Conservation (phyloP, 2,329 filamentous ascomycete genomes). For the Aspergillus fischeri region DNA sequence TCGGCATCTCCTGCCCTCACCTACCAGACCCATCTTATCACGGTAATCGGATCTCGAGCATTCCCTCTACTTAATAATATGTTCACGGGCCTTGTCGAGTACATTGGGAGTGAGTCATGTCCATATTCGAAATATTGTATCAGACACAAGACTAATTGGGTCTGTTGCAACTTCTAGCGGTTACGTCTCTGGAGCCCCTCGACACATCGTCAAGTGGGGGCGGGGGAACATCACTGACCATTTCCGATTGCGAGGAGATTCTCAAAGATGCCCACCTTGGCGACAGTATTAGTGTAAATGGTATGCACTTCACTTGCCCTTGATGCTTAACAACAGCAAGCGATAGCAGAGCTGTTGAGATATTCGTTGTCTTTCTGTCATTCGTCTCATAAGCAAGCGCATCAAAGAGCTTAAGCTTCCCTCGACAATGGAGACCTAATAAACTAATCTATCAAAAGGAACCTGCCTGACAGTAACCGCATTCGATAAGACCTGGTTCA, state of each 20-base stretch:
- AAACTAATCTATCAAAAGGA: conserved; percentile 31
- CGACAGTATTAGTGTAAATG: conserved; percentile 93
- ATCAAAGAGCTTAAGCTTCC: background rate
- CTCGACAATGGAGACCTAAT: background rate
- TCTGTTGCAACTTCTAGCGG: conserved; percentile 52
- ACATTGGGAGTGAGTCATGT: conserved; percentile 72
- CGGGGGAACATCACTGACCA: conserved; percentile 86
- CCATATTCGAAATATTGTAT: conserved; percentile 1
- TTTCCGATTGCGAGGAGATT: conserved; percentile 70
- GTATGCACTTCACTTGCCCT: conserved; percentile 37
- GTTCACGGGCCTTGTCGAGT: conserved; percentile 95
- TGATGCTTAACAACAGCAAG: background rate
- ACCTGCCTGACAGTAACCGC: conserved; percentile 91
- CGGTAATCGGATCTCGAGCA: background rate
- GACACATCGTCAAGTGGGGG: conserved; percentile 67
- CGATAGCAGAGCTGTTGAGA: background rate
- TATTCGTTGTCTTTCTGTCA: background rate
- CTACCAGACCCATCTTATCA: background rate
- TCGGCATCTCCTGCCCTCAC: background rate
- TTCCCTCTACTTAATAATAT: conserved; percentile 49
- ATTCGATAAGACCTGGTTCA: conserved; percentile 65
- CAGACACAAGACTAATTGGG: background rate
- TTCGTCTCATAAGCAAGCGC: background rate
- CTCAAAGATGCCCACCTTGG: conserved; percentile 79
- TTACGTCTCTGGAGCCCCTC: conserved; percentile 74